These are phyloP conservation scores for Solanum hybrid DNA, from an alignment of 305 asterid species.

Conservation along the genomic window DNA sequence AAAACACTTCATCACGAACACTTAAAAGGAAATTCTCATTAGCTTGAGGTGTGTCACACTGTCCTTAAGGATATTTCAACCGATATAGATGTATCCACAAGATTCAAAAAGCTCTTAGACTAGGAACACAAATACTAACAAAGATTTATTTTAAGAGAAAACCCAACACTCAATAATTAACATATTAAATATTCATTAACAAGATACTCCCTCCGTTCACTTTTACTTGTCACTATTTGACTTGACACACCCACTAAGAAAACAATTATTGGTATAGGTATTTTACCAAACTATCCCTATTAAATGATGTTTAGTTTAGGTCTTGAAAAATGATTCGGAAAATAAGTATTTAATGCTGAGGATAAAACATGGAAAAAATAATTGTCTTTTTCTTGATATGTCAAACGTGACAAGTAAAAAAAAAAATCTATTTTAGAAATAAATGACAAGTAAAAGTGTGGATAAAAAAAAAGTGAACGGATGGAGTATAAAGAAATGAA, in stretches of 20 bases:
- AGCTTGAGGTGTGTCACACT: too few relatives aligned
- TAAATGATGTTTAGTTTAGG: not conserved
- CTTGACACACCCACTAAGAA: not conserved
- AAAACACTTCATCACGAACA: too few relatives aligned
- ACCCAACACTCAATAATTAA: too few relatives aligned
- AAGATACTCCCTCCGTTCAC: not conserved
- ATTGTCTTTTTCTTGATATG: too few relatives aligned
- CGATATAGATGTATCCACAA: too few relatives aligned
- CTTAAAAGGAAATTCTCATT: too few relatives aligned
- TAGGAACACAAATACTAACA: too few relatives aligned
- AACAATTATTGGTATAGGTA: not conserved
- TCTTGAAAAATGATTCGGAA: not conserved
- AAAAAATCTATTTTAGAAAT: not conserved
- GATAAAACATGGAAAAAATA: not conserved
- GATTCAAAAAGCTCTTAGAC: too few relatives aligned
- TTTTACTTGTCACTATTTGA: not conserved
- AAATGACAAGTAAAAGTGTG: not conserved
- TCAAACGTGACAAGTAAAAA: too few relatives aligned
- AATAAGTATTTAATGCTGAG: too few relatives aligned
- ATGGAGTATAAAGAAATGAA: not conserved
- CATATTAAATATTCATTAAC: not conserved
- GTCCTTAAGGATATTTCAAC: too few relatives aligned
- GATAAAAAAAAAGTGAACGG: not conserved
- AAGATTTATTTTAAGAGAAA: too few relatives aligned
- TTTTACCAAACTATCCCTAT: not conserved